Evolutionary conservation across 208 protist genomes (phyloP), one percentile per base, ranked within the genome.

Genomic region (Leishmania major): DNA sequence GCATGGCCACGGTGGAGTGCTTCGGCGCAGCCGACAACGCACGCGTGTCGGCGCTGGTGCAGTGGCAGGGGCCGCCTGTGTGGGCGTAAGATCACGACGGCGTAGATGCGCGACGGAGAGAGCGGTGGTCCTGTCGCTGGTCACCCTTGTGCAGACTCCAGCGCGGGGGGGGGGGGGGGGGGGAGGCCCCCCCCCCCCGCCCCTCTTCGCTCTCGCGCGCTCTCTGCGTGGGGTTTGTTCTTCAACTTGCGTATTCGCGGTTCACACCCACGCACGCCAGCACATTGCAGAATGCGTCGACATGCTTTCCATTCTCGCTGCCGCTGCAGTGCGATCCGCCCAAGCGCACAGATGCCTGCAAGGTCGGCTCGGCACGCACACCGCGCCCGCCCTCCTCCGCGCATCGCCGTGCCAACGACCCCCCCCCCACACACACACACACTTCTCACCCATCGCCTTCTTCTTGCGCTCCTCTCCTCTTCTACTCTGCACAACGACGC

Each of bases 21-120:
- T 67, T 86, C 25, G 82, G 82, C 45, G 62, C 72, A 17, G 28
- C 71, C 25, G 78, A 75, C 45, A n/a, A 75, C 22, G 77, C 78
- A n/a, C 82, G 82, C 31, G 15, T 86, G 19, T 82, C 51, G 2
- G 82, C 78, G 22, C 40, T 86, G 19, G 78, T 86, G 53, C 78
- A 82, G 82, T 86, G 82, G 82, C 47, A 35, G 1, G 6, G 13
- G 37, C n/a, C 6, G 49, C 40, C 72, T 76, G n/a, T 11, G 49
- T 13, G 7, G 0, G 45, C 15, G 45, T 75, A 55, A 37, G 45
- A 57, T 1, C 28, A 35, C 28, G 28, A 37, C 11, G 6, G 22
- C n/a, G 43, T 51, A 11, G 57, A n/a, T n/a, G 17, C 8, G 59
- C 59, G 25, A 69, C 10, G 19, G 66, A 37, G 66, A 11, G 37